Evolutionary conservation across 495 filamentous ascomycete species (phyloP), one percentile per base, ranked within the genome.

Genomic region (Penicillium steckii): DNA sequence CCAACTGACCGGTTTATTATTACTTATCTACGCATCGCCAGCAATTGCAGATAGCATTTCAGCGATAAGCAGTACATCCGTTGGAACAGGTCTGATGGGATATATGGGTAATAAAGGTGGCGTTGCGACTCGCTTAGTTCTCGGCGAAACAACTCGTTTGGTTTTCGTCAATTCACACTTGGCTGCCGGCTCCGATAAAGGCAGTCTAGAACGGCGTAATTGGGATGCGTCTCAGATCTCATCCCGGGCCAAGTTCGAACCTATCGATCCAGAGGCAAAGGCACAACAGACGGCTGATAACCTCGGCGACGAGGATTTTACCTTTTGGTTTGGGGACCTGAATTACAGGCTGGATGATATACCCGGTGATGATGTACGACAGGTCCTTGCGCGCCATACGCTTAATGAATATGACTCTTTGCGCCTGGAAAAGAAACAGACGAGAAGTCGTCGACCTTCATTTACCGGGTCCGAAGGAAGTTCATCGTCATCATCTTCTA

Each of bases 21-120:
- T 96, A n/a, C 68, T 97, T 21, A 80, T 96, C 27, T 97, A 90
- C 59, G 90, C 88, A 2, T 86, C 91, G 0, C 87, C 94, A 0
- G 76, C 77, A 19, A 73, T 97, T 40, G 80, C 80, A 18, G 77
- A 85, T 1, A 83, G 82, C 2, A 77, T 96, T 29, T 86, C 84
- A 29, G 87, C 85, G 26, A 83, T 96, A 44, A 91, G 87, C 60
- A 90, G 83, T 9, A 81, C 81, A 8, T 86, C 73, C 44, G 87
- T 96, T 4, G 91, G 91, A 3, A 97, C 95, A 0, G 92, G 94
- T 1, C 60, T 96, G 42, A 81, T 93, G 68, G 93, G 94, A 0
- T 96, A 95, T 54, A 83, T 95, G 78, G 95, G 94, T 4, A 99
- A 99, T 62, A 99, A 99, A 69, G 95, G 95, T 1, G 92, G 86